phyloP scores from a whole-genome alignment of 176 grass and related monocot species.

The Leersia perrieri region DNA sequence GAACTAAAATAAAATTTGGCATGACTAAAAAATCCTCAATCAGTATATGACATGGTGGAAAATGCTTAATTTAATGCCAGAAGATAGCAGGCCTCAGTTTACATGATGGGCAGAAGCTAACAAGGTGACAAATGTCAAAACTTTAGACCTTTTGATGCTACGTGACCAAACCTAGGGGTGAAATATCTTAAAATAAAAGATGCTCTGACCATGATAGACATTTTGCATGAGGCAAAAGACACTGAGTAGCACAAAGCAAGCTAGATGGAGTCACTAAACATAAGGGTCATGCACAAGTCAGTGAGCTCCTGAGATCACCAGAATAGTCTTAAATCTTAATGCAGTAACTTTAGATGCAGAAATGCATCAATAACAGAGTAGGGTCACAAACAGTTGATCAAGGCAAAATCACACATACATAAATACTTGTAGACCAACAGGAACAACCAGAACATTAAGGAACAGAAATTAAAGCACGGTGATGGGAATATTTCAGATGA shows the following conservation, averaged over 20 bases:
- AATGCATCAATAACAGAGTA: not conserved
- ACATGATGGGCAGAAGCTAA: not conserved
- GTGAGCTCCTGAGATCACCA: not conserved
- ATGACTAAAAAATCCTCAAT: not conserved
- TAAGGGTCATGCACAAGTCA: not conserved
- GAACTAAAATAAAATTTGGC: not conserved
- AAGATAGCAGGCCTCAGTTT: not conserved
- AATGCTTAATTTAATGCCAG: not conserved
- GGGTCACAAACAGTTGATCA: not conserved
- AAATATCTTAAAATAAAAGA: not conserved
- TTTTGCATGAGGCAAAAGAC: not conserved
- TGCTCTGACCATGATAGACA: not conserved
- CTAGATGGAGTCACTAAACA: not conserved
- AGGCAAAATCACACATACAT: not conserved
- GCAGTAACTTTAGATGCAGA: not conserved
- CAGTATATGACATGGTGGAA: not conserved
- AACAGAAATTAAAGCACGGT: not conserved
- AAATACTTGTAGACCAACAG: not conserved
- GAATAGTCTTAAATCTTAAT: not conserved
- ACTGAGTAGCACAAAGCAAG: not conserved
- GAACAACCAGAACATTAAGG: not conserved
- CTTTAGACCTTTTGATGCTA: not conserved
- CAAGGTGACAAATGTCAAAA: not conserved
- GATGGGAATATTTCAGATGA: not conserved
- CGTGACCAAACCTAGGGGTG: not conserved